Conservation (phyloP, 148 eudicot genomes). For the Heliosperma pusillum region DNA sequence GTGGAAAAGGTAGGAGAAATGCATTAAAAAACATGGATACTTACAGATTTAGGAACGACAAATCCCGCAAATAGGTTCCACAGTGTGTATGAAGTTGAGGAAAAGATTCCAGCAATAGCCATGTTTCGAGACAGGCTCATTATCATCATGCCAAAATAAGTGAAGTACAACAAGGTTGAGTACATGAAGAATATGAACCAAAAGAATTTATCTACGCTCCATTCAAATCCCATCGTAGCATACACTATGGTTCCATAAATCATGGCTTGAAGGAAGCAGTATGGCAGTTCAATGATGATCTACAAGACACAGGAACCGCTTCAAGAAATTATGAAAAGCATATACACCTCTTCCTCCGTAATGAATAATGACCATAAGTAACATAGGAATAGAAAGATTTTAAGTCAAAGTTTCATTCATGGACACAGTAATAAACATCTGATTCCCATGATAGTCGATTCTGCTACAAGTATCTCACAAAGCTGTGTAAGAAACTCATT, state of each 20-base stretch:
- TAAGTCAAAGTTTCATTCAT: too few relatives aligned
- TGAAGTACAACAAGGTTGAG: conserved; percentile 32
- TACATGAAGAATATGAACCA: conserved; percentile 26
- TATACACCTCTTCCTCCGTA: too few relatives aligned
- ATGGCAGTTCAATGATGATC: conserved; percentile 38
- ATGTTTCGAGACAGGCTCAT: conserved; percentile 30
- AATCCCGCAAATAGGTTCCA: conserved; percentile 44
- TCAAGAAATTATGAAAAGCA: background rate
- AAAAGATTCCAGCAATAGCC: conserved; percentile 19
- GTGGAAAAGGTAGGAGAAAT: too few relatives aligned
- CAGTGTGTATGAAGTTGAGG: conserved; percentile 19
- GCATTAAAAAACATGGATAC: background rate
- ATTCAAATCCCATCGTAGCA: conserved; percentile 29
- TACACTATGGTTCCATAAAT: conserved; percentile 30
- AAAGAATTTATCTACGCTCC: conserved; percentile 34
- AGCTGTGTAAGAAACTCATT: too few relatives aligned
- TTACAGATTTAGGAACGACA: conserved; percentile 32
- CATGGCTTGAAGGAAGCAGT: conserved; percentile 23
- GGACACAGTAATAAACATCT: too few relatives aligned
- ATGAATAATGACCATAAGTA: too few relatives aligned
- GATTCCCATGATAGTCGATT: too few relatives aligned
- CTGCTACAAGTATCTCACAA: too few relatives aligned
- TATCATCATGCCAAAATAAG: conserved; percentile 40
- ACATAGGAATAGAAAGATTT: too few relatives aligned
- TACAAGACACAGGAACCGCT: background rate